Evolutionary conservation across 176 grass and related monocot genomes (phyloP).

Genomic region (Carex myosuroides): DNA sequence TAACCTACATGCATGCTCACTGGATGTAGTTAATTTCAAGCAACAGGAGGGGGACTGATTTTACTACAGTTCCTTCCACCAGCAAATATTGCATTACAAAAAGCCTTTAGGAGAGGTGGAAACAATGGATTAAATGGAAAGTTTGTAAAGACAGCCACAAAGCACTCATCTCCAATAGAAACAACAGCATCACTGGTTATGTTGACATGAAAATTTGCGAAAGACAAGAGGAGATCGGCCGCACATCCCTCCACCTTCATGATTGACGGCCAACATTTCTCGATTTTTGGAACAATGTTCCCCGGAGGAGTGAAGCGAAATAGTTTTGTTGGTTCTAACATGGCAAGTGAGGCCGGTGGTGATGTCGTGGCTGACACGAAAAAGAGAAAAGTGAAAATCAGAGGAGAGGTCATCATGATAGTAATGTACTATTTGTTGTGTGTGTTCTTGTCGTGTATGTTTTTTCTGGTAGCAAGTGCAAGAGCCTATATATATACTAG

Average conservation of each 20-base stretch:
- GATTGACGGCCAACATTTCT: background rate
- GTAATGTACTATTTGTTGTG: background rate
- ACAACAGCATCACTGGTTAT: background rate
- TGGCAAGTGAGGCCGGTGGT: background rate
- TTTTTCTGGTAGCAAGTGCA: background rate
- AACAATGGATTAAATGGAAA: slow-evolving; percentile 6
- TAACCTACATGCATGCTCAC: background rate
- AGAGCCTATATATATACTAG: background rate
- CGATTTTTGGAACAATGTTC: background rate
- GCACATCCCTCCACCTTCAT: slow-evolving; percentile 17
- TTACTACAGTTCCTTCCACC: background rate
- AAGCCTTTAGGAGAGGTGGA: slow-evolving; percentile 9
- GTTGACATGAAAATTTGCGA: background rate
- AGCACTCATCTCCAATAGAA: slow-evolving; percentile 1
- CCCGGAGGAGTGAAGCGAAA: background rate
- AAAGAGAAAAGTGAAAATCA: background rate
- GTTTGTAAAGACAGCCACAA: slow-evolving; percentile 6
- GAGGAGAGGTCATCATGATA: background rate
- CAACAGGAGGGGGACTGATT: background rate
- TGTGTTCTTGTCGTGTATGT: background rate
- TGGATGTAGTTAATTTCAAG: background rate
- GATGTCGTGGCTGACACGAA: background rate
- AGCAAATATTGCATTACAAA: slow-evolving; percentile 3
- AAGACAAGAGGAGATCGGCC: slow-evolving; percentile 1
- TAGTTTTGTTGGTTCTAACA: background rate